phyloP scores from a whole-genome alignment of 768 basidiomycete genomes.

The Sporobolomyces pararoseus region DNA sequence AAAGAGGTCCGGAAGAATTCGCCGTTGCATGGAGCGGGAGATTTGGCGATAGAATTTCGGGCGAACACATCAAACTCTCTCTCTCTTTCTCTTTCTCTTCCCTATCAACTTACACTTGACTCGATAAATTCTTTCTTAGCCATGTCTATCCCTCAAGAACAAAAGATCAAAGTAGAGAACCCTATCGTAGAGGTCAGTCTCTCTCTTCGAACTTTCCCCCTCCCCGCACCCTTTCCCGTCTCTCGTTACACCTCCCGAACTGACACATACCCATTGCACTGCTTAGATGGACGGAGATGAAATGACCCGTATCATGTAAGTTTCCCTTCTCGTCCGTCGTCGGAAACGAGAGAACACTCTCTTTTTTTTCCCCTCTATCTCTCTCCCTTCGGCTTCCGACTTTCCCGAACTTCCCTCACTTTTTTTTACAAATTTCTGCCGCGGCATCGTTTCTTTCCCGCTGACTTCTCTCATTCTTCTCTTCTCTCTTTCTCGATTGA shows the following conservation, averaged over 20 bases:
- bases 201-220: neutral
- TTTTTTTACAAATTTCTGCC: neutral
- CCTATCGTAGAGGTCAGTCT: slow-evolving; percentile 45
- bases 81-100: neutral
- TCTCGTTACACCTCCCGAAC: neutral
- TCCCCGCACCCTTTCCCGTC: neutral
- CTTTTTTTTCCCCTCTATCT: neutral
- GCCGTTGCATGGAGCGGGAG: too few relatives aligned
- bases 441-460: neutral
- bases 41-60: too few relatives aligned
- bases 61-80: too few relatives aligned
- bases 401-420: too few relatives aligned
- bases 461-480: neutral
- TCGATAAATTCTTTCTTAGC: neutral
- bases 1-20: too few relatives aligned
- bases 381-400: neutral
- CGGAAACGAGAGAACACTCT: neutral
- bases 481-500: neutral
- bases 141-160: slow-evolving; percentile 30
- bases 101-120: neutral
- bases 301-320: slow-evolving; percentile 99
- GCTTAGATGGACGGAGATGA: slow-evolving; percentile 55
- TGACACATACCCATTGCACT: too few relatives aligned
- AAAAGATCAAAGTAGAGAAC: slow-evolving; percentile 43
- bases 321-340: slow-evolving; percentile 48